phyloP scores from a whole-genome alignment of 768 basidiomycete species.

The Pholiota molesta region DNA sequence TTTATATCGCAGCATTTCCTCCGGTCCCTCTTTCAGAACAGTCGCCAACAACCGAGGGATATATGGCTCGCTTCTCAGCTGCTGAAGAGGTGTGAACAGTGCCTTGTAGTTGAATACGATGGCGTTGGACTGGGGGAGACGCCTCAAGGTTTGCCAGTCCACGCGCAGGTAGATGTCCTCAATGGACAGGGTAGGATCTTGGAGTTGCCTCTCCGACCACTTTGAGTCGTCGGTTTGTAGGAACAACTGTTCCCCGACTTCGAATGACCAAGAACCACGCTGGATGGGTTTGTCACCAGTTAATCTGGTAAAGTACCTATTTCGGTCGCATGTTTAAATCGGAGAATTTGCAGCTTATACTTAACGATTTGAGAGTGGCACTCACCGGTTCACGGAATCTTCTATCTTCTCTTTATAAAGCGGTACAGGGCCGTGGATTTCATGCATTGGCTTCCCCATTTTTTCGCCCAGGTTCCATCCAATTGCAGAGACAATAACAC shows the following conservation, averaged over 20 bases:
- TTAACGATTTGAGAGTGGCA: constrained; percentile 16
- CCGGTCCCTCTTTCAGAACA: constrained; percentile 42
- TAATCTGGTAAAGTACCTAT: constrained; percentile 52
- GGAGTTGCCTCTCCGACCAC: constrained; percentile 34
- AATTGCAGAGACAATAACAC: constrained; percentile 47
- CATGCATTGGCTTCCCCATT: constrained; percentile 47
- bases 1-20: constrained; percentile 46
- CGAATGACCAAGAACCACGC: constrained; percentile 53
- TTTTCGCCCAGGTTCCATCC: constrained; percentile 53
- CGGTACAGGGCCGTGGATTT: constrained; percentile 51
- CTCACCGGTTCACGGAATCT: constrained; percentile 53
- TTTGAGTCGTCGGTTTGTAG: constrained; percentile 41
- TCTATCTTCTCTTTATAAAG: constrained; percentile 52
- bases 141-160: constrained; percentile 58
- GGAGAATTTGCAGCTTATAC: not conserved
- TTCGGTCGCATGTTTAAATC: not conserved
- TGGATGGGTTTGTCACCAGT: constrained; percentile 52
- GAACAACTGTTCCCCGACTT: constrained; percentile 52
- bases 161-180: constrained; percentile 50
- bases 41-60: constrained; percentile 50
- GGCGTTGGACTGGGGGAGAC: constrained; percentile 47
- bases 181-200: constrained; percentile 37
- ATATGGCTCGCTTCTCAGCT: constrained; percentile 48
- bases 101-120: constrained; percentile 59
- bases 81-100: constrained; percentile 50